Evolutionary conservation across 2,329 filamentous ascomycete genomes (phyloP), one percentile per base, ranked within the genome.

Genomic region (Elsinoe ampelina): DNA sequence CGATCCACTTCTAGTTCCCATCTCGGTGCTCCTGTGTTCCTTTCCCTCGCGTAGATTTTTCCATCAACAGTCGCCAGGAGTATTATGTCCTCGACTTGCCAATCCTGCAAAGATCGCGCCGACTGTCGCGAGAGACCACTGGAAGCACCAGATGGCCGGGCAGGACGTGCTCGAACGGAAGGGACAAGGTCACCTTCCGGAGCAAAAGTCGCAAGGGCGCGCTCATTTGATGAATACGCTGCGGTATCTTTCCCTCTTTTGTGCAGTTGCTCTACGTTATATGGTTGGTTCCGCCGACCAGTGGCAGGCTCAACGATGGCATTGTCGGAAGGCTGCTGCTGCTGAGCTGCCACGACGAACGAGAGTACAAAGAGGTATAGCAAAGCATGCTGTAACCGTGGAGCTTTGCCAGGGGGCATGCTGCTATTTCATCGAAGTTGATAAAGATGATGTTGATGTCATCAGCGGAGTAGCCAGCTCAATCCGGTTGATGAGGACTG

Each of bases 51-150:
- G 76, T 95, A 88, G 67, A 97, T 83, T 71, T 89, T 88, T 80
- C 93, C 93, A 80, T 97, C 91, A 83, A 97, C 88, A 82, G 93
- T 97, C 88, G 93, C 92, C 87, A 98, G 80, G 79, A 98, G 89
- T 77, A 97, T 88, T 82, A 96, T 95, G 80, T 97, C 91, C 88
- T 97, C 92, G 77, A 96, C 91, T 87, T 96, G 89, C 92, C 92
- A 97, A 77, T 96, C 92, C 82, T 91, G 86, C 82, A 97, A 80
- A 80, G 86, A 95, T 84, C 92, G 91, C 91, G 90, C 92, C 86
- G 80, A 80, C 71, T 88, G 86, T 85, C 85, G 87, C 87, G 87
- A 85, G 58, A 76, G 68, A 67, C 71, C 75, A 70, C 79, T 80
- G 75, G 80, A 81, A 71, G 78, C 76, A 59, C 66, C 64, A 61